phyloP scores from a whole-genome alignment of 1,284 basidiomycete genomes.

The Papiliotrema terrestris region DNA sequence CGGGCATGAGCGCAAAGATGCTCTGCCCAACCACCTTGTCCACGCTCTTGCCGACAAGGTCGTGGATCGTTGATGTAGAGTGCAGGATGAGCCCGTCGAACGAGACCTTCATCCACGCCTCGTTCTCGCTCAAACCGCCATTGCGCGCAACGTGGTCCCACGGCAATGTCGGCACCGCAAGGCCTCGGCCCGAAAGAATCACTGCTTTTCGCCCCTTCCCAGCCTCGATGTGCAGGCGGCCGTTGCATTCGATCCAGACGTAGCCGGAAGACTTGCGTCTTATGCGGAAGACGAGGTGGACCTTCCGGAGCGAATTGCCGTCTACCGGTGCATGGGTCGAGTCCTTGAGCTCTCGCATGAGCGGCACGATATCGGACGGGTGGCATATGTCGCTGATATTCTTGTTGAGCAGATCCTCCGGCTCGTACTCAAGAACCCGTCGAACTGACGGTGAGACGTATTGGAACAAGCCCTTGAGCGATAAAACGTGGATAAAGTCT shows the following conservation, averaged over 20 bases:
- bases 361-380: slow-evolving; percentile 80
- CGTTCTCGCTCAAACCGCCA: slow-evolving; percentile 52
- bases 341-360: slow-evolving; percentile 91
- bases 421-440: slow-evolving; percentile 70
- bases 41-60: slow-evolving; percentile 30
- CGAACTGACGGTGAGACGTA: slow-evolving; percentile 83
- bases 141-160: slow-evolving; percentile 59
- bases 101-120: slow-evolving; percentile 41
- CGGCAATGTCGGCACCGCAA: slow-evolving; percentile 61
- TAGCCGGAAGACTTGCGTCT: slow-evolving; percentile 63
- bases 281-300: slow-evolving; percentile 74
- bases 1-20: slow-evolving; percentile 40
- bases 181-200: slow-evolving; percentile 69
- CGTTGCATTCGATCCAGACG: slow-evolving; percentile 83
- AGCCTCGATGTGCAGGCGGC: slow-evolving; percentile 77
- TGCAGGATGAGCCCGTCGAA: slow-evolving; percentile 45
- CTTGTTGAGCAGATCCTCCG: slow-evolving; percentile 76
- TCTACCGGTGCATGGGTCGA: slow-evolving; percentile 49
- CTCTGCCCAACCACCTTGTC: slow-evolving; percentile 40
- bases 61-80: slow-evolving; percentile 25
- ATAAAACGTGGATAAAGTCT: slow-evolving; percentile 86
- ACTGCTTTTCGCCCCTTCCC: slow-evolving; percentile 88
- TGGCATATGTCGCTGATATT: slow-evolving; percentile 76
- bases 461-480: slow-evolving; percentile 87
- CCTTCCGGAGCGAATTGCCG: slow-evolving; percentile 47